These are phyloP conservation scores for Sphagnum tenellum DNA, from an alignment of 225 moss, liverwort and hornwort species.

Conservation along the genomic window DNA sequence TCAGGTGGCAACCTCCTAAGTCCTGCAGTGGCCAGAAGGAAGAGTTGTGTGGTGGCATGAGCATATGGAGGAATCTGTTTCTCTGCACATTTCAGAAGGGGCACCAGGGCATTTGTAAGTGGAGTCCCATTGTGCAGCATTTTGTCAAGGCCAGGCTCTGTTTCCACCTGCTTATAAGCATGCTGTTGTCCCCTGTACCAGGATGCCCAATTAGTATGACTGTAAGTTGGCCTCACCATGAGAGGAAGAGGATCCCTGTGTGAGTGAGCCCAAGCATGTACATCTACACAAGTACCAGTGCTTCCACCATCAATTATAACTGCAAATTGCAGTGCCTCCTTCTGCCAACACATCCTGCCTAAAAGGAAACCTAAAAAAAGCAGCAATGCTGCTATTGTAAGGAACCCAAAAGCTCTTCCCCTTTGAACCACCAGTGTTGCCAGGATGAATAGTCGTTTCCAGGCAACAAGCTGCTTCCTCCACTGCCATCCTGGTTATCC, in stretches of 20 bases:
- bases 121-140: slow-evolving; percentile 41
- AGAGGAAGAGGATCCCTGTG: slow-evolving; percentile 35
- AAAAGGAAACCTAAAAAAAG: slow-evolving; percentile 23
- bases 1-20: slow-evolving; percentile 24
- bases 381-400: slow-evolving; percentile 10
- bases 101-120: slow-evolving; percentile 26
- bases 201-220: slow-evolving; percentile 1
- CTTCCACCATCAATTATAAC: slow-evolving; percentile 51
- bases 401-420: slow-evolving; percentile 8
- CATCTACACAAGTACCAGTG: slow-evolving; percentile 41
- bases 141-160: slow-evolving; percentile 44
- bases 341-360: slow-evolving; percentile 8
- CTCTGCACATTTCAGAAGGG: slow-evolving; percentile 33
- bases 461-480: too few relatives aligned
- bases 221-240: slow-evolving; percentile 21
- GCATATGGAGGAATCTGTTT: slow-evolving; percentile 34
- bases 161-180: slow-evolving; percentile 51
- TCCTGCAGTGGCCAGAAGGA: slow-evolving; percentile 49
- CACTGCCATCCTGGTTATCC: too few relatives aligned
- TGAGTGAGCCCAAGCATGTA: slow-evolving; percentile 39
- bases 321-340: slow-evolving; percentile 27
- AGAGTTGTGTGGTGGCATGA: slow-evolving; percentile 29
- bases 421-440: slow-evolving; percentile 3
- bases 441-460: too few relatives aligned
- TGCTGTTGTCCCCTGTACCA: slow-evolving; percentile 25